phyloP scores from a whole-genome alignment of 345 rosid species.

The Excoecaria agallocha region DNA sequence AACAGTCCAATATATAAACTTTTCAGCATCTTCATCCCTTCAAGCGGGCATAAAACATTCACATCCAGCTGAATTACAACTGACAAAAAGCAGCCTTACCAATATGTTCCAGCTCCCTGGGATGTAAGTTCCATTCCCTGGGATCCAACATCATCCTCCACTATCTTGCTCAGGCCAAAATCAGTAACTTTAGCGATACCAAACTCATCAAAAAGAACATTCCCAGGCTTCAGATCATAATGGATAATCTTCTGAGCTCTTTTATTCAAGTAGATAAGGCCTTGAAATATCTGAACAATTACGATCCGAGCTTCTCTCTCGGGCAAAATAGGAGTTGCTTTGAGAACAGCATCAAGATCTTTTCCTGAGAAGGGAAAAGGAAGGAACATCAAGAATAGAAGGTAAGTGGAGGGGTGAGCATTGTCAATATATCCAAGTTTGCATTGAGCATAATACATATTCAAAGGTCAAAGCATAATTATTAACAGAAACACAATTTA shows the following conservation, averaged over 20 bases:
- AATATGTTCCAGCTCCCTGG: slow-evolving; percentile 99
- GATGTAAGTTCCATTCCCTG: slow-evolving; percentile 99
- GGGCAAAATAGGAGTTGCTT: slow-evolving; percentile 88
- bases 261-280: slow-evolving; percentile 89
- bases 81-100: slow-evolving; percentile 49
- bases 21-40: background rate
- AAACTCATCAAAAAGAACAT: slow-evolving; percentile 93
- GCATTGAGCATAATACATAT: background rate
- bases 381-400: slow-evolving; percentile 12
- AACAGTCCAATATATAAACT: background rate
- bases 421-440: slow-evolving; percentile 3
- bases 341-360: slow-evolving; percentile 96
- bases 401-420: slow-evolving; percentile 12
- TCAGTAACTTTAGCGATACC: slow-evolving; percentile 98
- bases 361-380: slow-evolving; percentile 52
- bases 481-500: slow-evolving; percentile 6
- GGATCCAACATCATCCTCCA: slow-evolving; percentile 89
- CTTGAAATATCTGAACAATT: slow-evolving; percentile 93
- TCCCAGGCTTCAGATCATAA: slow-evolving; percentile 98
- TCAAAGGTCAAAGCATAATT: slow-evolving; percentile 5
- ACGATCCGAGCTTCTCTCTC: slow-evolving; percentile 95
- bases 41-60: background rate
- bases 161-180: slow-evolving; percentile 98
- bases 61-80: slow-evolving; percentile 9
- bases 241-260: slow-evolving; percentile 86